Conservation (phyloP, 108 stramenopile genomes). For the Bacterosira constricta region DNA sequence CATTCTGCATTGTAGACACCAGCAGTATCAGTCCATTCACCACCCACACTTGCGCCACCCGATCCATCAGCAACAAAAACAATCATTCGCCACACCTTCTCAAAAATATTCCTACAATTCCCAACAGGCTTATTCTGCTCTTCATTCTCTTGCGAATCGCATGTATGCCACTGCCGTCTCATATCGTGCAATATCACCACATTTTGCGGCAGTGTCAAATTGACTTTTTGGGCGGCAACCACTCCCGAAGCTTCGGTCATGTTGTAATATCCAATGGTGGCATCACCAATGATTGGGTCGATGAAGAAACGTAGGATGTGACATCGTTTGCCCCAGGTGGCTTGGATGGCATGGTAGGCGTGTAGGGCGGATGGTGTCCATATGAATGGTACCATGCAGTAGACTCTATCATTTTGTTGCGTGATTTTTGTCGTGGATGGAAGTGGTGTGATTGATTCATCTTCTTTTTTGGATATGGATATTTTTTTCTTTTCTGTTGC, state of each 20-base stretch:
- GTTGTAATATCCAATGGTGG: conserved; percentile 29
- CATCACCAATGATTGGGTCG: conserved; percentile 43
- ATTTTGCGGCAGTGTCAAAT: conserved; percentile 32
- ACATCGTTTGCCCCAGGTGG: conserved; percentile 37
- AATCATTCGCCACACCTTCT: conserved; percentile 41
- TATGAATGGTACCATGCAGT: conserved; percentile 42
- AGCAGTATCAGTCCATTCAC: neutral
- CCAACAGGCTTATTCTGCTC: conserved; percentile 14
- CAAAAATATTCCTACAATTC: conserved; percentile 42
- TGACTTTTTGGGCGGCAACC: conserved; percentile 9
- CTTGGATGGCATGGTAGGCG: conserved; percentile 28
- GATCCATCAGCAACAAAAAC: conserved; percentile 28
- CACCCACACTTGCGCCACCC: neutral
- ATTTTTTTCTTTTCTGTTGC: too few species aligned
- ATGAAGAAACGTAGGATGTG: conserved; percentile 38
- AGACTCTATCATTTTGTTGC: conserved; percentile 11
- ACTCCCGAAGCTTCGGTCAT: conserved; percentile 22
- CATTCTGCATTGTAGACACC: conserved; percentile 33
- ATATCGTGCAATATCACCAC: conserved; percentile 40
- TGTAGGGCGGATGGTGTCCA: conserved; percentile 29
- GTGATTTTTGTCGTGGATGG: neutral
- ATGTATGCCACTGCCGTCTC: conserved; percentile 39
- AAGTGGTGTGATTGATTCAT: too few species aligned
- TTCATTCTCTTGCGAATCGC: conserved; percentile 7
- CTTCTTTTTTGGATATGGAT: too few species aligned